phyloP scores from a whole-genome alignment of 2,329 filamentous ascomycete species.

The Fusarium falciforme region DNA sequence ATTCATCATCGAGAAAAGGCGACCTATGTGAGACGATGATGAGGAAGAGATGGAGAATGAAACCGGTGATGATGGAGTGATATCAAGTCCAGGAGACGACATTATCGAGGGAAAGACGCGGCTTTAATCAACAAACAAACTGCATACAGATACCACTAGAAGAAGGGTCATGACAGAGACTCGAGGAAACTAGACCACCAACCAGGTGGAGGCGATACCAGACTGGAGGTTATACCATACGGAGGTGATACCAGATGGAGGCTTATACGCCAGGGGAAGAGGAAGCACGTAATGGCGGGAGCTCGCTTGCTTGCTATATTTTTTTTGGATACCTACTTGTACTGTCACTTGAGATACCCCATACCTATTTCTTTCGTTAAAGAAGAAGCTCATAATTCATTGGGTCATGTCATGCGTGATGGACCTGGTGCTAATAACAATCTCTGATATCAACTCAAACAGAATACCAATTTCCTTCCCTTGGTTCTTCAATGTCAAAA shows the following conservation, averaged over 20 bases:
- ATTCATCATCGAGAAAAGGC: neutral
- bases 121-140: slow-evolving; percentile 9
- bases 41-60: slow-evolving; percentile 14
- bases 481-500: neutral
- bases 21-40: slow-evolving; percentile 7
- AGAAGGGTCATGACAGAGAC: slow-evolving; percentile 21
- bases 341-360: slow-evolving; percentile 47
- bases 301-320: slow-evolving; percentile 24
- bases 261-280: neutral
- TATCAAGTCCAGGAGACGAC: slow-evolving; percentile 12
- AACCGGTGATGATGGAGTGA: slow-evolving; percentile 12
- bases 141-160: slow-evolving; percentile 34
- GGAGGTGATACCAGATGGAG: slow-evolving; percentile 1
- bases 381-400: slow-evolving; percentile 37
- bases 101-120: slow-evolving; percentile 17
- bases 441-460: slow-evolving; percentile 3
- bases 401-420: slow-evolving; percentile 8
- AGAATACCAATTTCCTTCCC: neutral
- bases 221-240: neutral
- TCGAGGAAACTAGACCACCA: slow-evolving; percentile 4
- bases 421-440: slow-evolving; percentile 23
- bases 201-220: neutral
- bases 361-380: slow-evolving; percentile 41
- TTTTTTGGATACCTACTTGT: slow-evolving; percentile 35
- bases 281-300: slow-evolving; percentile 35